Evolutionary conservation across 371 early-diverging fungal genomes (phyloP), one percentile per base, ranked within the genome.

Genomic region (Mucor indicus): DNA sequence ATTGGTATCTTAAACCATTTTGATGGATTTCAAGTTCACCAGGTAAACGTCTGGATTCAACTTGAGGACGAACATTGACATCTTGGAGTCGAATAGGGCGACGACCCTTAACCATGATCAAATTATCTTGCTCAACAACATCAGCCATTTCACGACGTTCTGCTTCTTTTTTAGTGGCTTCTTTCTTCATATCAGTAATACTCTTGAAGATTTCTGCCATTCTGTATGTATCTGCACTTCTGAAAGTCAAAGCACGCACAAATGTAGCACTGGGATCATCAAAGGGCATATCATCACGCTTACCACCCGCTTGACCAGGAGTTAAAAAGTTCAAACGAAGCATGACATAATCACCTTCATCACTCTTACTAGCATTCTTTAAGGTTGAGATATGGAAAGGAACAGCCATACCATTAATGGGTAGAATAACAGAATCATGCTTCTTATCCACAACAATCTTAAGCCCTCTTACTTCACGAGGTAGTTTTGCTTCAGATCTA

Each of bases 381-480:
- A 99, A 69, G 0, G 93, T 92, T 12, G 92, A 89, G 41, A 99
- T 91, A 72, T 99, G 99, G 84, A 99, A 98, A 17, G 99, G 99
- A 3, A 99, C 98, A 0, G 98, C 89, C 65, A 90, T 85, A 25
- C 98, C 98, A 58, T 94, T 93, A 30, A 99, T 90, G 3, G 99
- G 99, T 22, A 99, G 71, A 38, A 99, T 83, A 43, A 99, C 79
- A 8, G 96, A 77, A 41, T 95, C 91, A 27, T 80, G 84, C 30
- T 88, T 83, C 46, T 80, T 81, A 70, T 99, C 99, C 2, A 99
- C 92, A 19, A 89, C 61, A 60, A 99, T 93, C 81, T 91, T 72
- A 17, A 88, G 69, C 22, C 84, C 77, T 24, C 74, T 74, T 35
- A 84, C 81, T 44, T 84, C 81, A 44, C 80, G 82, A 11, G 99